Evolutionary conservation across 768 basidiomycete species (phyloP), one percentile per base, ranked within the genome.

Genomic region (Lactifluus echinatus): DNA sequence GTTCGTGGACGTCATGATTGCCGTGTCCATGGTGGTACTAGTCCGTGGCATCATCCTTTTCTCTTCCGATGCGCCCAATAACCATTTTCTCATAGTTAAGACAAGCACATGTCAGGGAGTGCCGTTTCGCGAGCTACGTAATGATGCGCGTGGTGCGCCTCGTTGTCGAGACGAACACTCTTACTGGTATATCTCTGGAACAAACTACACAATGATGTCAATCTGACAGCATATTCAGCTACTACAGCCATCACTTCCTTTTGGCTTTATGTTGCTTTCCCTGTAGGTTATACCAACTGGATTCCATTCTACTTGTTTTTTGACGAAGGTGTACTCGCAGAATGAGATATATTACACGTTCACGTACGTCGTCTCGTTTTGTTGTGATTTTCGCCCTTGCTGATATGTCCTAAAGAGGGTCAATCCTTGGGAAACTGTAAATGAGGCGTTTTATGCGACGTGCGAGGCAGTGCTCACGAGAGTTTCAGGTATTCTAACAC

Each of bases 111-210:
- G 37, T 29, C 2, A 57, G 37, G 36, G 63, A 56, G 21, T 15
- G 45, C 26, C 42, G 26, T n/a, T 14, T 8, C 43, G 49, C 43
- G 26, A n/a, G 8, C 4, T 40, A 66, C 43, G 26, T 66, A 28
- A 36, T 68, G 8, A 53, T 55, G 1, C 55, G 66, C 2, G 46
- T 68, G 2, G 61, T 66, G 14, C 62, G 64, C 4, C 40, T 68
- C n/a, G 64, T 63, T 17, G 34, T 68, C 19, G 65, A 68, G 55
- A 67, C 67, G 1, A 68, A 67, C 42, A 10, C 53, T 8, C 48
- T 63, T 44, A 19, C 63, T 48, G 19, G 60, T 60, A 8, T 4
- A 24, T 53, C 51, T 53, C n/a, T n/a, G n/a, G n/a, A n/a, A n/a
- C n/a, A n/a, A n/a, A n/a, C n/a, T n/a, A n/a, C n/a, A n/a, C n/a